These are phyloP conservation scores for Trifolium dubium DNA, from an alignment of 306 rosid species.

Conservation along the genomic window DNA sequence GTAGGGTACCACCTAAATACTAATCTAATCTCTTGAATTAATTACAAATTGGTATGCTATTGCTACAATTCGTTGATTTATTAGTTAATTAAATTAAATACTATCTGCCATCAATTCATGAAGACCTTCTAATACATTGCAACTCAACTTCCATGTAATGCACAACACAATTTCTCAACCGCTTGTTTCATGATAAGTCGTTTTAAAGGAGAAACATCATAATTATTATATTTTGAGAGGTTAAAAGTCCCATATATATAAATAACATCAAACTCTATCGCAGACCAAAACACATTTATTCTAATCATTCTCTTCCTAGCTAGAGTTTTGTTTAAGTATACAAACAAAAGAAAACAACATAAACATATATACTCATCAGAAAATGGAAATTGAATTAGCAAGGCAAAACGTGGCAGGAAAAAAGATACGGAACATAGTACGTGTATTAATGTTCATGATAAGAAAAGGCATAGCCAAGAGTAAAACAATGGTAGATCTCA, in stretches of 20 bases:
- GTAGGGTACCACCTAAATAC: not conserved
- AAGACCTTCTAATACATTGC: conserved; percentile 1
- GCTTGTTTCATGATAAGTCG: not conserved
- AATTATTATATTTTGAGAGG: too few relatives aligned
- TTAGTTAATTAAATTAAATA: not conserved
- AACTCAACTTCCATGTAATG: conserved; percentile 11
- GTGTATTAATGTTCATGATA: conserved; percentile 67
- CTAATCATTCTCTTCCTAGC: not conserved
- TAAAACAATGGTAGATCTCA: conserved; percentile 58
- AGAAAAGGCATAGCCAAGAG: conserved; percentile 74
- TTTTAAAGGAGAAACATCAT: too few relatives aligned
- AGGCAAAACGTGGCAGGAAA: conserved; percentile 56
- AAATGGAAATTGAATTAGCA: conserved; percentile 67
- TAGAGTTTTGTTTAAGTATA: not conserved
- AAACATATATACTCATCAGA: not conserved
- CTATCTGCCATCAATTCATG: conserved; percentile 1
- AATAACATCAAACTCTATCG: not conserved
- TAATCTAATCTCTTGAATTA: not conserved
- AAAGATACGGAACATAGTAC: conserved; percentile 73
- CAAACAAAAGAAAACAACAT: not conserved
- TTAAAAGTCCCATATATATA: too few relatives aligned
- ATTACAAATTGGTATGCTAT: not conserved
- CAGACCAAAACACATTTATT: conserved; percentile 27
- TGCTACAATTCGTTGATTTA: not conserved
- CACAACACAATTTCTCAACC: conserved; percentile 10